Percentiles rank a stretch among this genome's conserved stretches.
phyloP scores from a whole-genome alignment of 345 rosid genomes.

The Adansonia digitata region DNA sequence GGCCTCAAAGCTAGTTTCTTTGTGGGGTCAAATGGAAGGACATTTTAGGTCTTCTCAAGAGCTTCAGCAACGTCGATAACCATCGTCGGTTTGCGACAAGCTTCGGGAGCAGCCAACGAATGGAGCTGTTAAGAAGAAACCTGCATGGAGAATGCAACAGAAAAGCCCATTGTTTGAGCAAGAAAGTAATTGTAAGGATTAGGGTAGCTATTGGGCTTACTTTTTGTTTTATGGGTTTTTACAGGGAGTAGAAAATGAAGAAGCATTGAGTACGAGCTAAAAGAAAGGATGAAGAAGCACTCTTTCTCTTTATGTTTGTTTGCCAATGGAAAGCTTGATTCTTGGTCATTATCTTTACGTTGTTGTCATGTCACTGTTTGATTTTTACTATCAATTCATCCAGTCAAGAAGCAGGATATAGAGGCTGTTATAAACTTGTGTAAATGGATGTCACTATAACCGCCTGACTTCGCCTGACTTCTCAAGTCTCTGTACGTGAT shows the following conservation, averaged over 20 bases:
- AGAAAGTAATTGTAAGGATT: background rate
- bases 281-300: background rate
- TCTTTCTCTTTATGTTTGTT: background rate
- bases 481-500: background rate
- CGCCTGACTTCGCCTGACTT: background rate
- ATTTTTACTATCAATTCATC: background rate
- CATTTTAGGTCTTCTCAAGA: slow-evolving; percentile 24
- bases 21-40: slow-evolving; percentile 15
- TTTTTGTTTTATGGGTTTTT: background rate
- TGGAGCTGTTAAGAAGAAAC: slow-evolving; percentile 20
- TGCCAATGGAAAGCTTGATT: background rate
- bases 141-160: slow-evolving; percentile 11
- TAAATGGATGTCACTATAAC: background rate
- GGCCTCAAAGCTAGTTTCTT: slow-evolving; percentile 17
- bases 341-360: slow-evolving; percentile 25
- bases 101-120: slow-evolving; percentile 29
- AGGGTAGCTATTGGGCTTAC: background rate
- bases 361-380: background rate
- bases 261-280: background rate
- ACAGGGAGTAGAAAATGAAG: background rate
- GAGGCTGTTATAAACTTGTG: background rate
- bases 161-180: slow-evolving; percentile 12
- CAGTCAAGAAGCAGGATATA: background rate
- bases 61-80: slow-evolving; percentile 43
- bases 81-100: slow-evolving; percentile 19